Evolutionary conservation across 805 yeast species (phyloP).

Genomic region (Kodamaea laetipori): DNA sequence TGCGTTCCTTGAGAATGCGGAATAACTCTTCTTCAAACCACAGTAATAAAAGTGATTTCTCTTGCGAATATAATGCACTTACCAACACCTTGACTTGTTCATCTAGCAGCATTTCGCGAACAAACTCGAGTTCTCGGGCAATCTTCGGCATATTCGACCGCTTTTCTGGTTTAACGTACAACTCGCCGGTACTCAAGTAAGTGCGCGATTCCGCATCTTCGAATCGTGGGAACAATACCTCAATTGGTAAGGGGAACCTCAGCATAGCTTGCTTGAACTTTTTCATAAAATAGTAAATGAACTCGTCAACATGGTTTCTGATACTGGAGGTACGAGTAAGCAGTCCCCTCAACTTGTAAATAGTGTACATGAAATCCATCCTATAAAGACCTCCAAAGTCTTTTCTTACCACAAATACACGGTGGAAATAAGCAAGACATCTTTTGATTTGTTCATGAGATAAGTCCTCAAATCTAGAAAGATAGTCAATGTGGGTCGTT

Average conservation of each 20-base stretch:
- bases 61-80: constrained; percentile 49
- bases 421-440: constrained; percentile 69
- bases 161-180: constrained; percentile 28
- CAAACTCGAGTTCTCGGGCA: constrained; percentile 40
- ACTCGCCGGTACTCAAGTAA: constrained; percentile 65
- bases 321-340: constrained; percentile 47
- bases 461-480: constrained; percentile 64
- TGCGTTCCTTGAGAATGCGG: constrained; percentile 27
- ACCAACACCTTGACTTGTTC: constrained; percentile 54
- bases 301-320: constrained; percentile 62
- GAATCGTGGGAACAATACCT: constrained; percentile 65
- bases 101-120: constrained; percentile 38
- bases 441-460: constrained; percentile 59
- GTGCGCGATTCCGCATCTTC: constrained; percentile 46
- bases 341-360: constrained; percentile 51
- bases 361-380: constrained; percentile 70
- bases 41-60: constrained; percentile 43
- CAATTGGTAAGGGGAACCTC: constrained; percentile 59
- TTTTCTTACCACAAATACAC: constrained; percentile 60
- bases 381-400: constrained; percentile 64
- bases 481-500: constrained; percentile 62
- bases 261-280: constrained; percentile 51
- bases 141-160: constrained; percentile 24
- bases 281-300: constrained; percentile 66
- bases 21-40: constrained; percentile 45